A percentile compares a stretch with the other conserved stretches of the same genome.
These are phyloP conservation scores for Pugionium dolabratum DNA, from an alignment of 345 rosid genomes.

Conservation along the genomic window DNA sequence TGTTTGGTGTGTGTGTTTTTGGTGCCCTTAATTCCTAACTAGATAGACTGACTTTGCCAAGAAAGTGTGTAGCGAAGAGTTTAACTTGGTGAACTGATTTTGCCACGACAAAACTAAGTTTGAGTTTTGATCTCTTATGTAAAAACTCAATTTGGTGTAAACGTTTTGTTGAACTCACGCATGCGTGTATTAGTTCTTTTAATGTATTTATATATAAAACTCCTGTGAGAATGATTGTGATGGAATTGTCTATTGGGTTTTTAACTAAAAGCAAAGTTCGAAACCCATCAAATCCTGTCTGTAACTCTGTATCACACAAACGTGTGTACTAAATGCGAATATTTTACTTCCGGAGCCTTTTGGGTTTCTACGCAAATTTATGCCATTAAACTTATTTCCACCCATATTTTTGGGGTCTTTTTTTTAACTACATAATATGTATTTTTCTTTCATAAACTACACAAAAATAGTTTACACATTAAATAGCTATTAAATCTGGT, in stretches of 20 bases:
- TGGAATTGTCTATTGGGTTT: too few species aligned
- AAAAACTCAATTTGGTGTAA: conserved; percentile 22
- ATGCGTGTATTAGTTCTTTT: conserved; percentile 21
- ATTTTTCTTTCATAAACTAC: too few species aligned
- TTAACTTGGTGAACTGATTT: conserved; percentile 27
- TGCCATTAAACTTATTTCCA: too few species aligned
- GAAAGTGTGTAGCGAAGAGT: conserved; percentile 26
- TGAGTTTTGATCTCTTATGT: conserved; percentile 28
- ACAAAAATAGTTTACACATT: too few species aligned
- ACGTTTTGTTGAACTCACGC: conserved; percentile 22
- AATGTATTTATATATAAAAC: conserved; percentile 3
- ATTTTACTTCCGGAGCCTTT: conserved; percentile 1
- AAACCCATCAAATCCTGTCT: conserved; percentile 30
- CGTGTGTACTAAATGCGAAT: conserved; percentile 15
- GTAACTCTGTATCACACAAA: conserved; percentile 26
- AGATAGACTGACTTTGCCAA: conserved; percentile 29
- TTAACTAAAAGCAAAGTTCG: too few species aligned
- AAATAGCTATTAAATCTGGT: too few species aligned
- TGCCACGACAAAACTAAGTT: conserved; percentile 14
- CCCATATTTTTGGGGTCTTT: too few species aligned
- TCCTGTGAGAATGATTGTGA: too few species aligned
- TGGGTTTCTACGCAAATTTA: too few species aligned
- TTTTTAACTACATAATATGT: too few species aligned
- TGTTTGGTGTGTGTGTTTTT: conserved; percentile 7
- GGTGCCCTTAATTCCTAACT: conserved; percentile 19